Base-by-base conservation (phyloP, 75 land plant species). In the Picea glauca region DNA sequence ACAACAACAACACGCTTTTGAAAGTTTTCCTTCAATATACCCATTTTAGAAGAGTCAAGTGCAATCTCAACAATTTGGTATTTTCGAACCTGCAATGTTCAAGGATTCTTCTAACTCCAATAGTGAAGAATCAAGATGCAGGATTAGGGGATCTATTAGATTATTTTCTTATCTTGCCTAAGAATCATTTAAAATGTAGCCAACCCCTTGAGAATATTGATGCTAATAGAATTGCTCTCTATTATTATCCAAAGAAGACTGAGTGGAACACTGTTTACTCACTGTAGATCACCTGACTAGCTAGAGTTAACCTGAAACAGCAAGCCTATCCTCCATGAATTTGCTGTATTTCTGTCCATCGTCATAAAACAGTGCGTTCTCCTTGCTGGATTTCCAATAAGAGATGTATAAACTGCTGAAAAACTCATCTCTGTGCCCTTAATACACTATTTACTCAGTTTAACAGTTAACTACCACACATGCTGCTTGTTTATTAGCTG, bases 121-220 rank as follows among this genome's bases (percentile, higher is more conserved):
- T 2, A 78, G 74, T n/a, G n/a, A n/a, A n/a, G n/a, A n/a, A n/a
- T 63, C 76, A 80, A 58, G 31, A 2, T 62, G 75, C 76, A 32
- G 84, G 88, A 86, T 79, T 40, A 78, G 21, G 66, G 26, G 85
- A 88, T 75, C 31, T 81, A 66, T 60, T 88, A 13, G 59, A 62
- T 58, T 82, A 58, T 30, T 70, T 89, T 61, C 62, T 83, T 81
- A 77, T 84, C 82, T 82, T 80, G 40, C 63, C 86, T 77, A 76
- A 73, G 26, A 77, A 76, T 72, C 35, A 2, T 13, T 0, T 76
- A 60, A 3, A 13, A 15, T 62, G 43, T 33, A 79, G 72, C 63
- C 76, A 70, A 59, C 85, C 40, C 66, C 30, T 81, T 26, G 83
- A 82, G 62, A 72, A 58, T 31, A 79, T n/a, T 72, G 64, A 26